phyloP scores from a whole-genome alignment of 2,329 filamentous ascomycete genomes.

The Exserohilum turcica region DNA sequence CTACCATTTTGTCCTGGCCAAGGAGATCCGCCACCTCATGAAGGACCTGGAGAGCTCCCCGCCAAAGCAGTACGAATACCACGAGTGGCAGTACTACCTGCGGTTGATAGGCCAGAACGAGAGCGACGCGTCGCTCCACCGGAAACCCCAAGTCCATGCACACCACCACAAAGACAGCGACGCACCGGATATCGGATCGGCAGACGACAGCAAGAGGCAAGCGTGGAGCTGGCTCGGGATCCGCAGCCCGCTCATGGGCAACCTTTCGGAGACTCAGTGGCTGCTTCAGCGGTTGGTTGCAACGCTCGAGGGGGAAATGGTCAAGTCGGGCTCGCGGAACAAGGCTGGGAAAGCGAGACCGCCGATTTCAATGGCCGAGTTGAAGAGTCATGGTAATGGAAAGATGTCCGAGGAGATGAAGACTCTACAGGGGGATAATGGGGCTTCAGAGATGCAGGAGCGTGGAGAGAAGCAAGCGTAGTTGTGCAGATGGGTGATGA shows the following conservation, averaged over 20 bases:
- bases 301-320: conserved; percentile 55
- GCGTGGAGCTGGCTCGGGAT: conserved; percentile 78
- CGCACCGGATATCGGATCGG: conserved; percentile 39
- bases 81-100: conserved; percentile 49
- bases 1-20: conserved; percentile 56
- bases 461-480: conserved; percentile 1
- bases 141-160: conserved; percentile 32
- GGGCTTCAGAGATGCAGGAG: conserved; percentile 16
- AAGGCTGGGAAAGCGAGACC: conserved; percentile 29
- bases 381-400: conserved; percentile 11
- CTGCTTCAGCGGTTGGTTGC: conserved; percentile 68
- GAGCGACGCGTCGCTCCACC: conserved; percentile 45
- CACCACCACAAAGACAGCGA: conserved; percentile 22
- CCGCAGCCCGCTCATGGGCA: conserved; percentile 71
- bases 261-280: conserved; percentile 73
- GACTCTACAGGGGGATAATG: conserved; percentile 14
- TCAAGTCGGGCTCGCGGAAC: conserved; percentile 30
- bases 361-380: conserved; percentile 43
- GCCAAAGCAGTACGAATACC: conserved; percentile 47
- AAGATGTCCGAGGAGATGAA: conserved; percentile 8
- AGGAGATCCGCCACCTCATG: conserved; percentile 52
- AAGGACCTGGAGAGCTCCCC: conserved; percentile 49
- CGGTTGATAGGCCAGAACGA: conserved; percentile 49
- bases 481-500: too few relatives aligned
- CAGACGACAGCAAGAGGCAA: conserved; percentile 52